Conservation (phyloP, 768 basidiomycete species). For the Pulveroboletus sp. region DNA sequence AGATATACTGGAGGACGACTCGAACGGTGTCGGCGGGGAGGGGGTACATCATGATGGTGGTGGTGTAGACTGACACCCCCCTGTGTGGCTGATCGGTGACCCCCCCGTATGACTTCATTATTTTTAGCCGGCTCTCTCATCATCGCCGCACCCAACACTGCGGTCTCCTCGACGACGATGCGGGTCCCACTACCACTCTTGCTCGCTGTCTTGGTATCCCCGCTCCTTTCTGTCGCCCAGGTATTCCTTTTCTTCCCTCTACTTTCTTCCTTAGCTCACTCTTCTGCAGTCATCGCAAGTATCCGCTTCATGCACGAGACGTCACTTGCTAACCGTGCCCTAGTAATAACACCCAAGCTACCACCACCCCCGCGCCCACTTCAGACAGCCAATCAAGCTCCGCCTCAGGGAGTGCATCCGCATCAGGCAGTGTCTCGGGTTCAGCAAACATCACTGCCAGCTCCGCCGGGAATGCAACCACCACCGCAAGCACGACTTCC, state of each 20-base stretch:
- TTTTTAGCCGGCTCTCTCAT: conserved; percentile 8
- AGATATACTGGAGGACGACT: conserved; percentile 55
- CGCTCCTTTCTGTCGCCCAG: conserved; percentile 30
- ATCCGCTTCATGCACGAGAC: conserved; percentile 22
- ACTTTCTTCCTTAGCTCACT: background rate
- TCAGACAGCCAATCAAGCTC: conserved; percentile 22
- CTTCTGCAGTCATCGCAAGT: conserved; percentile 38
- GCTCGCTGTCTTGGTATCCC: conserved; percentile 28
- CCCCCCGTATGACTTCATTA: conserved; percentile 10
- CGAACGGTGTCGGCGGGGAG: conserved; percentile 38
- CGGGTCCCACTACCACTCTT: conserved; percentile 26
- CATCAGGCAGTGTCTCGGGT: conserved; percentile 21
- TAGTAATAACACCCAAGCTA: conserved; percentile 39
- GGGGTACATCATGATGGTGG: conserved; percentile 30
- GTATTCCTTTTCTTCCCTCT: conserved; percentile 15
- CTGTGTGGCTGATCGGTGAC: background rate
- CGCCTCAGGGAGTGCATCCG: conserved; percentile 17
- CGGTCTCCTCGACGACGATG: conserved; percentile 17
- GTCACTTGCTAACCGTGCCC: conserved; percentile 38
- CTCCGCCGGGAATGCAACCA: conserved; percentile 29
- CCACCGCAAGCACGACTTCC: conserved; percentile 18
- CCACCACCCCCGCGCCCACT: conserved; percentile 46
- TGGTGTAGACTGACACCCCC: too few relatives aligned
- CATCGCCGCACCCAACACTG: background rate
- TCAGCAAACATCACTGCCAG: conserved; percentile 16